Percentiles rank a stretch among this genome's conserved stretches.
These are phyloP conservation scores for Antrodiella citrinella DNA, from an alignment of 768 basidiomycete genomes.

Conservation along the genomic window DNA sequence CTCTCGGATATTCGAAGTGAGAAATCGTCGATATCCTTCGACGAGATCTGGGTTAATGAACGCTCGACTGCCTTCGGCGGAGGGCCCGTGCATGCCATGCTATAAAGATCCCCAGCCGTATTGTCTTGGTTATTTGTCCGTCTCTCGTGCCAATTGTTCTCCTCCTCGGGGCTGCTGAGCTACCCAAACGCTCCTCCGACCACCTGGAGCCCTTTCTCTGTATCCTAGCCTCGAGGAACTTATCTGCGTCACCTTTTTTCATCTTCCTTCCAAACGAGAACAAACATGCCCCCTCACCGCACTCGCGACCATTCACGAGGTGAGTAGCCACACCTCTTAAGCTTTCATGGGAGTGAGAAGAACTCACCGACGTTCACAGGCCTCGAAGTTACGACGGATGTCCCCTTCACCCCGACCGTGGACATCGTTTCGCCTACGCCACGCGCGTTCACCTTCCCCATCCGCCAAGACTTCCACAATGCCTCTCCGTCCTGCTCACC, in stretches of 20 bases:
- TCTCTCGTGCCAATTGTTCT: slow-evolving; percentile 61
- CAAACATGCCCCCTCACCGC: slow-evolving; percentile 73
- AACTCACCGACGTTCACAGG: slow-evolving; percentile 29
- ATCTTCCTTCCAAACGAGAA: slow-evolving; percentile 23
- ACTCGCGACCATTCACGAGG: slow-evolving; percentile 61
- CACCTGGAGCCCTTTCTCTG: slow-evolving; percentile 30
- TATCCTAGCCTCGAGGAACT: slow-evolving; percentile 22
- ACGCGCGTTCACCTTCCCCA: slow-evolving; percentile 59
- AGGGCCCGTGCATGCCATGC: slow-evolving; percentile 19
- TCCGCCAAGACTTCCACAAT: slow-evolving; percentile 14
- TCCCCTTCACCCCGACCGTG: slow-evolving; percentile 42
- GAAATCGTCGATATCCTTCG: slow-evolving; percentile 18
- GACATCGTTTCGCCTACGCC: slow-evolving; percentile 59
- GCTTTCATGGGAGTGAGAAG: neutral
- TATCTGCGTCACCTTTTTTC: slow-evolving; percentile 21
- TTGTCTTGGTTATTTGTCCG: slow-evolving; percentile 35
- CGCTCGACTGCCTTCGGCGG: slow-evolving; percentile 16
- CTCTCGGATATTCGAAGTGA: slow-evolving; percentile 11
- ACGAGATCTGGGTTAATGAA: slow-evolving; percentile 15
- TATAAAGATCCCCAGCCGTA: slow-evolving; percentile 24
- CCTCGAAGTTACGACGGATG: slow-evolving; percentile 72
- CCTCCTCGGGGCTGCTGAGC: slow-evolving; percentile 39
- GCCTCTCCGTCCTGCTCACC: slow-evolving; percentile 58
- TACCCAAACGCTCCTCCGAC: slow-evolving; percentile 35
- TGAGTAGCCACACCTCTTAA: slow-evolving; percentile 19